These are phyloP conservation scores for Vigna trinervia DNA, from an alignment of 306 rosid genomes.

Conservation along the genomic window DNA sequence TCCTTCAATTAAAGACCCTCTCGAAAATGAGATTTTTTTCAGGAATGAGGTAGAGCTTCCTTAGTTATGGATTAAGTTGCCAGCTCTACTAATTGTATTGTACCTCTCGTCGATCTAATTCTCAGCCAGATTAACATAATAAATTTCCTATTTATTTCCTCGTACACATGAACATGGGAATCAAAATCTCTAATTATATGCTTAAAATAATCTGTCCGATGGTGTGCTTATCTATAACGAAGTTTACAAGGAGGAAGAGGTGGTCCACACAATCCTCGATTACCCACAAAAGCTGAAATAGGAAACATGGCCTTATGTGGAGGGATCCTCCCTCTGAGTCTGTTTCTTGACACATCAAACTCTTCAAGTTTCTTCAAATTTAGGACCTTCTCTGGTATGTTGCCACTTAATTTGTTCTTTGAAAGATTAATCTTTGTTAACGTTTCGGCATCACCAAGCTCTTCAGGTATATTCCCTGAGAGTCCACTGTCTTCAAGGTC, in stretches of 20 bases:
- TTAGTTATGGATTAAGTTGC: too few relatives aligned
- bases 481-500: slow-evolving; percentile 46
- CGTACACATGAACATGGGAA: neutral
- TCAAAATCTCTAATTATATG: neutral
- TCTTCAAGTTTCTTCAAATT: slow-evolving; percentile 49
- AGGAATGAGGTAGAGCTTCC: too few relatives aligned
- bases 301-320: slow-evolving; percentile 41
- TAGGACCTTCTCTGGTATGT: slow-evolving; percentile 55
- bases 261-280: slow-evolving; percentile 64
- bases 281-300: slow-evolving; percentile 53
- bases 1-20: too few relatives aligned
- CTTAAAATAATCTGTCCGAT: too few relatives aligned
- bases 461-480: slow-evolving; percentile 53
- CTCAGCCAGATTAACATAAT: too few relatives aligned
- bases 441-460: slow-evolving; percentile 47
- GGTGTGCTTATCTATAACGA: neutral
- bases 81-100: too few relatives aligned
- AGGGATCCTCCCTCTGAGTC: slow-evolving; percentile 36
- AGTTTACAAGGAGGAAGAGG: slow-evolving; percentile 67
- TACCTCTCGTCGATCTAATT: too few relatives aligned
- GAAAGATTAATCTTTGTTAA: slow-evolving; percentile 47
- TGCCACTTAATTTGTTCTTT: slow-evolving; percentile 53
- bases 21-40: too few relatives aligned
- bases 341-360: slow-evolving; percentile 59
- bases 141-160: too few relatives aligned